These are phyloP conservation scores for Ophiostoma tasmaniense DNA, from an alignment of 2,329 filamentous ascomycete genomes.

Conservation along the genomic window DNA sequence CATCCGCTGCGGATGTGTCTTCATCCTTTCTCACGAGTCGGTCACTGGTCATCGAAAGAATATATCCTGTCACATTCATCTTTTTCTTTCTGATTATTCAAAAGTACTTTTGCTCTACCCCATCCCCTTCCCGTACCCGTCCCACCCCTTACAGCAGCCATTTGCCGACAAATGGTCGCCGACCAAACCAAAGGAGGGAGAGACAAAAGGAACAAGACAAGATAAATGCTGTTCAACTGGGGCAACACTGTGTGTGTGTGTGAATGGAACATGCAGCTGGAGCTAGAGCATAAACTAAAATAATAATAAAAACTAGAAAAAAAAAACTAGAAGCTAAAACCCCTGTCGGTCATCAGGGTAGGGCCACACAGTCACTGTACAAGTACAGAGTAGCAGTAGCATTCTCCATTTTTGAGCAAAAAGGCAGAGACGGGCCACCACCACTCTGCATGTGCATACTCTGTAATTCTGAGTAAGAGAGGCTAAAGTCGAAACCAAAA, in stretches of 20 bases:
- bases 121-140: constrained; percentile 4
- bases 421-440: not conserved
- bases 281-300: no score
- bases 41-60: not conserved
- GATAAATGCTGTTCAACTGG: not conserved
- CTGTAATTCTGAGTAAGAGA: not conserved
- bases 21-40: not conserved
- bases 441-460: not conserved
- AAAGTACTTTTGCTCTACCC: not conserved
- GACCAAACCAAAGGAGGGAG: constrained; percentile 8
- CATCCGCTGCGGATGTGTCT: not conserved
- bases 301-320: no score
- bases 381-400: not conserved
- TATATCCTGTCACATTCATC: not conserved
- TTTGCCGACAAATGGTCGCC: constrained; percentile 5
- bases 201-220: not conserved
- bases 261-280: constrained; percentile 6
- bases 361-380: not conserved
- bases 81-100: no score
- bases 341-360: constrained; percentile 8
- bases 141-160: not conserved
- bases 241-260: not conserved
- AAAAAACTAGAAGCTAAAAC: not conserved
- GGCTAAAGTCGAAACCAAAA: not conserved
- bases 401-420: no score